Base-by-base conservation (phyloP, 768 basidiomycete species). In the Auricularia sp. region DNA sequence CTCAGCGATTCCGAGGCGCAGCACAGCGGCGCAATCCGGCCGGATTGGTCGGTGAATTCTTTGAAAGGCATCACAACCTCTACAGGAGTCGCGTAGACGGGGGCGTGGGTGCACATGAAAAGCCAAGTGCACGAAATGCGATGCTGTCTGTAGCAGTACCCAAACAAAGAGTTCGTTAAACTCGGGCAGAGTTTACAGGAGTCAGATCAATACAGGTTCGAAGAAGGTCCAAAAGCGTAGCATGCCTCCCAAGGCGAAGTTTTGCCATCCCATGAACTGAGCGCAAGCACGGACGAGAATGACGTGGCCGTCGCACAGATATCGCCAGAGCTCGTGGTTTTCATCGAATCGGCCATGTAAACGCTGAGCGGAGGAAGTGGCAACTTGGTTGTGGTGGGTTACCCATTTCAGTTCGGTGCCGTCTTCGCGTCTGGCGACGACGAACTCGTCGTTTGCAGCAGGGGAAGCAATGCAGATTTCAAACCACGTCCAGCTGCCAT, bases 401-500 rank as follows among this genome's bases (percentile, higher is more conserved):
- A 62, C 51, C 67, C 67, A 68, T n/a, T 18, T 45, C 18, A 68
- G 47, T 24, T 67, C 67, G 47, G 45, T 64, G 14, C 35, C 35
- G 39, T 64, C 58, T 6, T 4, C 36, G 5, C 37, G 14, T 34
- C 44, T 56, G 33, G 13, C 24, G 21, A 62, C 29, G 14, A 45
- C 62, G n/a, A 42, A 47, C 18, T 6, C 36, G 6, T 21, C 24
- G 34, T 33, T 34, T 18, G 11, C 11, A 21, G 24, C 51, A 24
- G 18, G 39, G 8, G 18, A 21, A 24, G 44, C 35, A 45, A 68
- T 54, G 34, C 63, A 63, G 35, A 68, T 18, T 29, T 68, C 68
- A 44, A 68, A 68, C 68, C 68, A 68, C 35, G 64, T 68, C 67
- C 64, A 68, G 45, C 64, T 68, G 29, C 64, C 67, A 6, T 47